Evolutionary conservation across 164 flowering plant genomes (phyloP), one percentile per base, ranked within the genome.

Genomic region (Amborella trichopoda): DNA sequence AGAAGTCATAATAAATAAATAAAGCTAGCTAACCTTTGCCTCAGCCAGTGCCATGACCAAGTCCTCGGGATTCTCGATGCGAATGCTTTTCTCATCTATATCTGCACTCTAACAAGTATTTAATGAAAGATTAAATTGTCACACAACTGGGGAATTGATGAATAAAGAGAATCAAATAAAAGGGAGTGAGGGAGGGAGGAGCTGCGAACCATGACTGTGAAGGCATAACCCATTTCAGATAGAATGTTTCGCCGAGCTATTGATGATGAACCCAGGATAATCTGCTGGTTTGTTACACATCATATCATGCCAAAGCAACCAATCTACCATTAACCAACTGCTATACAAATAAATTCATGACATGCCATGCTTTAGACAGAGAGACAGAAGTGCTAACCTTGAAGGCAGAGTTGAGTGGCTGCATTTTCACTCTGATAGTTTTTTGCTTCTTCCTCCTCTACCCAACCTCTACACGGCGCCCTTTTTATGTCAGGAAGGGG

Each of bases 181-280:
- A 18, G 10, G 5, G 26, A 26, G 14, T 4, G 16, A 42, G 12
- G 24, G 8, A 2, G 18, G 26, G 28, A 27, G 28, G 27, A 30
- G 38, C 28, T 49, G 50, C 28, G 24, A 75, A 89, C 95, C 91
- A 77, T 54, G 34, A 71, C 28, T 22, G 74, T 71, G 67, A 90
- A 90, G 20, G 83, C 74, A 53, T 83, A 83, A 45, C 97, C 97
- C 97, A 90, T 90, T 32, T 86, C 94, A 18, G 75, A 49, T 20
- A 90, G 43, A 50, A 90, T 81, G 37, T 79, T 48, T 43, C 64
- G 53, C 19, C 97, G 88, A n/a, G 95, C 69, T 13, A 61, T 43
- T 12, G 97, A 90, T 14, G 85, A 59, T 8, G 97, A 86, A 5
- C 97, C 97, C 81, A 90, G 62, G 3, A 90, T 90, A 70, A 86